These are phyloP conservation scores for Trichophyton simii DNA, from an alignment of 2,329 filamentous ascomycete species.

Conservation along the genomic window DNA sequence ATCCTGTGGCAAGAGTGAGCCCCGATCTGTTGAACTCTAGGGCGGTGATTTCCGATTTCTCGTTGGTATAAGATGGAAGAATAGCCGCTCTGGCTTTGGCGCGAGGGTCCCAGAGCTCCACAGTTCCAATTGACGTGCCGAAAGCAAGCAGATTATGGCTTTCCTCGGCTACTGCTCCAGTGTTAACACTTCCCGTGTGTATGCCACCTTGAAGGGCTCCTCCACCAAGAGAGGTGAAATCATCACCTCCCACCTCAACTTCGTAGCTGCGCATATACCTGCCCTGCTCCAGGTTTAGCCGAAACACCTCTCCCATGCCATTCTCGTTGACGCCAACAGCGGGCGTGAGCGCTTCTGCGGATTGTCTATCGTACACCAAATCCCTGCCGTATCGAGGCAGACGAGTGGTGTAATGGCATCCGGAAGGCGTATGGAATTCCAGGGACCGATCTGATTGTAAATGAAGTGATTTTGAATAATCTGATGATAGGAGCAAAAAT, in stretches of 20 bases:
- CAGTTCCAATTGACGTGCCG: slow-evolving; percentile 85
- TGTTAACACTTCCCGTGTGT: slow-evolving; percentile 73
- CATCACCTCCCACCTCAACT: slow-evolving; percentile 76
- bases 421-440: slow-evolving; percentile 83
- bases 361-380: slow-evolving; percentile 67
- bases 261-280: slow-evolving; percentile 92
- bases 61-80: slow-evolving; percentile 44
- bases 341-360: slow-evolving; percentile 75
- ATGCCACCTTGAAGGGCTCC: slow-evolving; percentile 78
- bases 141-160: slow-evolving; percentile 87
- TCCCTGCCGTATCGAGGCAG: slow-evolving; percentile 88
- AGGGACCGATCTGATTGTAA: slow-evolving; percentile 82
- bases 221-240: slow-evolving; percentile 51
- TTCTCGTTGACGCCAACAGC: slow-evolving; percentile 77
- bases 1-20: slow-evolving; percentile 71
- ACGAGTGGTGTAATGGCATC: slow-evolving; percentile 77
- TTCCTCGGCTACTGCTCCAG: slow-evolving; percentile 71
- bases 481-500: slow-evolving; percentile 73
- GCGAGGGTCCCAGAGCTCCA: slow-evolving; percentile 91
- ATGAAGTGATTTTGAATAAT: slow-evolving; percentile 90
- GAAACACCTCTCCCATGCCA: slow-evolving; percentile 81
- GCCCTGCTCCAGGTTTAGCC: slow-evolving; percentile 80
- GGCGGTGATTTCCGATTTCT: slow-evolving; percentile 60
- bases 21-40: slow-evolving; percentile 76
- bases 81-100: slow-evolving; percentile 70